Evolutionary conservation across 768 basidiomycete species (phyloP).

Genomic region (Leccinellum albellum): DNA sequence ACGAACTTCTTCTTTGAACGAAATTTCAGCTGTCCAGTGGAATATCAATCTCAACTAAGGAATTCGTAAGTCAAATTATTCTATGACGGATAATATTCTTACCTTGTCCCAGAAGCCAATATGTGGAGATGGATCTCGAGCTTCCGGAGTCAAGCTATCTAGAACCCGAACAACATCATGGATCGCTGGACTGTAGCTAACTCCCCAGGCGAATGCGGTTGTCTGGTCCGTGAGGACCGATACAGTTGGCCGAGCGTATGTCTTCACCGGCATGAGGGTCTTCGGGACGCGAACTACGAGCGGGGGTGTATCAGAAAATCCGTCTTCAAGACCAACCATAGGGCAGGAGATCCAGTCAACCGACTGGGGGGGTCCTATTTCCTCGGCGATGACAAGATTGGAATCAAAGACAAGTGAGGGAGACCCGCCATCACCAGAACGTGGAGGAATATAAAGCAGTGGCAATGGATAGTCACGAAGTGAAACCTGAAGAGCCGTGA

Average conservation of each 20-base stretch:
- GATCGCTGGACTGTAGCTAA: conserved; percentile 81
- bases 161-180: conserved; percentile 83
- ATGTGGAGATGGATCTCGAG: conserved; percentile 76
- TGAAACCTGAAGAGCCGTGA: conserved; percentile 55
- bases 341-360: conserved; percentile 70
- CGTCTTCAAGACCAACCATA: conserved; percentile 55
- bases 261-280: conserved; percentile 94
- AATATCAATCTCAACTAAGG: conserved; percentile 67
- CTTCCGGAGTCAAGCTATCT: conserved; percentile 73
- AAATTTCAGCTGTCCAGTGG: conserved; percentile 73
- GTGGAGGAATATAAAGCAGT: conserved; percentile 65
- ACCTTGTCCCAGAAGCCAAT: conserved; percentile 97
- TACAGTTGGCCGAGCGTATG: conserved; percentile 75
- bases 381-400: conserved; percentile 84
- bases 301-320: conserved; percentile 45
- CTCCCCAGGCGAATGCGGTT: conserved; percentile 83
- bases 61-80: conserved; percentile 3
- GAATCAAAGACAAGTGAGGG: conserved; percentile 64
- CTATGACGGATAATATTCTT: conserved; percentile 13
- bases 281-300: conserved; percentile 73
- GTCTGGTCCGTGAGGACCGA: conserved; percentile 58
- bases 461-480: conserved; percentile 90
- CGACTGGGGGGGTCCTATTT: conserved; percentile 66
- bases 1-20: conserved; percentile 69
- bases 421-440: conserved; percentile 29